phyloP scores from a whole-genome alignment of 2,329 filamentous ascomycete genomes.

The Cladorrhinum sp. region DNA sequence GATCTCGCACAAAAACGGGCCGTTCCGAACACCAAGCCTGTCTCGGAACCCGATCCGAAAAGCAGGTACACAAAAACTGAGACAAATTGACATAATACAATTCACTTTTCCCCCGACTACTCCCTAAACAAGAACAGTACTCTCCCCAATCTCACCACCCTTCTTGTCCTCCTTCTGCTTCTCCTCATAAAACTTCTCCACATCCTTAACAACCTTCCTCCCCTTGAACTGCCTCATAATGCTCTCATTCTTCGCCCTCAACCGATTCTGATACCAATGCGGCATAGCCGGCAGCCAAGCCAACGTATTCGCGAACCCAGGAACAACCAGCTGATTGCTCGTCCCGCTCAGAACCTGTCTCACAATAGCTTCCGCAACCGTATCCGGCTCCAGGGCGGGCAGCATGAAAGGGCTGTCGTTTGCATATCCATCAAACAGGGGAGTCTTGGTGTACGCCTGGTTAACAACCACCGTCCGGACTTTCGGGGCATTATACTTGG shows the following conservation, averaged over 20 bases:
- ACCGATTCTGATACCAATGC: constrained; percentile 59
- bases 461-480: constrained; percentile 66
- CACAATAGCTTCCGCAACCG: constrained; percentile 62
- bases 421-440: constrained; percentile 57
- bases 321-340: constrained; percentile 56
- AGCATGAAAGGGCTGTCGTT: constrained; percentile 50
- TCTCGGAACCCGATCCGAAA: background rate
- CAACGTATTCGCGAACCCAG: constrained; percentile 42
- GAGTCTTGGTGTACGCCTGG: constrained; percentile 60
- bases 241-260: constrained; percentile 43
- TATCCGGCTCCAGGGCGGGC: constrained; percentile 56
- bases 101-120: background rate
- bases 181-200: constrained; percentile 38
- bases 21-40: background rate
- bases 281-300: constrained; percentile 52
- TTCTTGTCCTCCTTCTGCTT: constrained; percentile 26
- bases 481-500: constrained; percentile 58
- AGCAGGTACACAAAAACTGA: background rate
- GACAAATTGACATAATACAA: background rate
- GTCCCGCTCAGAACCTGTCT: constrained; percentile 55
- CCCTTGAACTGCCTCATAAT: constrained; percentile 46
- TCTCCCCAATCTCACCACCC: constrained; percentile 28
- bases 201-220: constrained; percentile 47
- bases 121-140: constrained; percentile 36
- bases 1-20: background rate